phyloP scores from a whole-genome alignment of 179 eudicot species.

The Drosera spatulata region DNA sequence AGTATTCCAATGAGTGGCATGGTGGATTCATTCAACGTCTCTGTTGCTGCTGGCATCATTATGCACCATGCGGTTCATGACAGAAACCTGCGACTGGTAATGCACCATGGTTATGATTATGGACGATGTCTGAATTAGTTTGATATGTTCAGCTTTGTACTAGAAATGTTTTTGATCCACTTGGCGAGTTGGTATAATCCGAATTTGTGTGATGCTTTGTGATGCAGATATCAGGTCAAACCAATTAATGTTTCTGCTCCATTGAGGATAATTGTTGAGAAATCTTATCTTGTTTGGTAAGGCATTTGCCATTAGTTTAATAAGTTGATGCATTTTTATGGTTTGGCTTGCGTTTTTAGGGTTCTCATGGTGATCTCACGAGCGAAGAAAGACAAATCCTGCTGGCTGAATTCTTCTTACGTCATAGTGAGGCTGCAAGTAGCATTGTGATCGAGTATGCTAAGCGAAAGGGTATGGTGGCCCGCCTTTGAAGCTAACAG shows the following conservation, averaged over 20 bases:
- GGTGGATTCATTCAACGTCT: constrained; percentile 97
- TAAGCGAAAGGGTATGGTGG: constrained; percentile 25
- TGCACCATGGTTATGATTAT: not conserved
- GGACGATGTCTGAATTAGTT: no score
- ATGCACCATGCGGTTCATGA: constrained; percentile 98
- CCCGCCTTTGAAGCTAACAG: no score
- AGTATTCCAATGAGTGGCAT: constrained; percentile 96
- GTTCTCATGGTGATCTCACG: constrained; percentile 77
- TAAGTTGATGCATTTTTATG: not conserved
- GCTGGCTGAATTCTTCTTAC: constrained; percentile 78
- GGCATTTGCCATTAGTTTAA: not conserved
- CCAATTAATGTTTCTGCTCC: not conserved
- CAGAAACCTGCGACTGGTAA: constrained; percentile 70
- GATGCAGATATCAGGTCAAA: no score
- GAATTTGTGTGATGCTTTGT: no score
- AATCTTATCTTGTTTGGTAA: not conserved
- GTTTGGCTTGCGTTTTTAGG: constrained; percentile 28
- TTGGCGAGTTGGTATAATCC: no score
- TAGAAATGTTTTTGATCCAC: not conserved
- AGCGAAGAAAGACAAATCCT: constrained; percentile 57
- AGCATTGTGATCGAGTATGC: constrained; percentile 66
- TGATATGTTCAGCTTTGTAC: not conserved
- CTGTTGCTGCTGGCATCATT: constrained; percentile 92
- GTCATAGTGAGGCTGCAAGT: constrained; percentile 58
- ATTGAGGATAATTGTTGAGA: not conserved